Base-by-base conservation (phyloP, 2,329 filamentous ascomycete genomes). In the Cryphonectria radicalis region DNA sequence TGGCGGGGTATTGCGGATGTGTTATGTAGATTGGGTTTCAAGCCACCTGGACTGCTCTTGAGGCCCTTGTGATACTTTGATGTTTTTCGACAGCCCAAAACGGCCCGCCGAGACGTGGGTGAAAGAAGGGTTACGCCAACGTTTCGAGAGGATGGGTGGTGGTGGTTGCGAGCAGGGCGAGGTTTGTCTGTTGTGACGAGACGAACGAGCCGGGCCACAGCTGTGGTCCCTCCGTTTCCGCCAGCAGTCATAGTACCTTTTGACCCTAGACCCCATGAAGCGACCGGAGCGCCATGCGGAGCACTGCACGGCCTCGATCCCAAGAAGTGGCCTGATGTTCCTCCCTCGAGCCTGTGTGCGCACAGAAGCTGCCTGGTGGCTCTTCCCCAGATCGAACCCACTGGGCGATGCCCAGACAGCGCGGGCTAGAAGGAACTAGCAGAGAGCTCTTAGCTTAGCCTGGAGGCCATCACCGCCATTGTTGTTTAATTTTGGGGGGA, bases 361-460 rank as follows among this genome's bases (percentile, higher is more conserved):
- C 55, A 59, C 55, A 59, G 55, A 35, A 35, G 55, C 25, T 59
- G 55, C 25, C 55, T 19, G 55, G 55, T 19, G 55, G 55, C 55
- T 32, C 55, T 59, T 59, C 55, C 55, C 55, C 55, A 59, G 55
- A 32, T 59, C 14, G 25, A 32, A 32, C 28, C 55, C 55, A 59
- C 55, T 19, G 55, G 55, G 28, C 55, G 28, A 59, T 32, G 28
- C 25, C 55, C 55, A 32, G 55, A 59, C 55, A 59, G 55, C 25
- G 22, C 6, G 19, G 28, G 37, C 59, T 68, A 68, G 53, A 57
- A 53, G 40, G 40, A 53, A 53, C 69, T 66, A 69, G 62, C 62
- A 32, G 32, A 32, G 11, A 25, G 7, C 53, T 14, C 17, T 13
- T 57, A 57, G 53, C 55, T 35, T 13, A 59, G 28, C 25, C 55